Base-by-base conservation (phyloP, 2,329 filamentous ascomycete genomes). In the Dryadomyces quercivorus region DNA sequence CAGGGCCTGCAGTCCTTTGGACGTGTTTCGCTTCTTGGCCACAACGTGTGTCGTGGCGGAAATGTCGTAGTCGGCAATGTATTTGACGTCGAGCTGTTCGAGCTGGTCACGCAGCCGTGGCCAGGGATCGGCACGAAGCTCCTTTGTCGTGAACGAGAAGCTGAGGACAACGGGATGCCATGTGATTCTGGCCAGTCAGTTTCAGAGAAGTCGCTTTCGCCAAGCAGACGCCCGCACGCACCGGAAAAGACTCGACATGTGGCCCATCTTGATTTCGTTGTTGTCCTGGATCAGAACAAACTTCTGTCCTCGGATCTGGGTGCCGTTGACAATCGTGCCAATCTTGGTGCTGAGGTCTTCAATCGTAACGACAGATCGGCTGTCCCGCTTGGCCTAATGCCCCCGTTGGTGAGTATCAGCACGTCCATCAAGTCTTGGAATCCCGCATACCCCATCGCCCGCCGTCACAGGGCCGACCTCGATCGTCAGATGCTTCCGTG, bases 1-100 rank as follows among this genome's bases (percentile, higher is more conserved):
- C 10, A 98, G 74, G 2, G 88, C 92, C 64, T 94, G 89, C 2
- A 98, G 74, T 0, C 88, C 88, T 60, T 89, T 90, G 0, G 91
- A 80, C 0, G 89, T 92, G 66, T 97, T 98, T 50, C 93, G 80
- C 69, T 95, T 96, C 66, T 83, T 87, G 8, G 88, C 84, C 38
- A 97, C 82, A 12, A 95, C 86, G 67, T 97, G 91, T 0, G 92
- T 95, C 0, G 92, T 96, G 31, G 78, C 71, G 16, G 72, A 76
- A 26, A 77, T 71, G 22, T 86, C 71, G 66, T 89, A 96, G 4
- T 90, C 84, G 46, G 80, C 75, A 15, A 86, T 72, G 15, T 89
- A 84, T 67, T 96, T 97, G 67, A 97, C 84, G 64, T 95, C 93
- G n/a, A 95, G 75, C 47, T 84, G 80, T 65, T 94, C 89, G 18